Base-by-base conservation (phyloP, 371 early-diverging fungal species). In the Saksenaea vasiformis region DNA sequence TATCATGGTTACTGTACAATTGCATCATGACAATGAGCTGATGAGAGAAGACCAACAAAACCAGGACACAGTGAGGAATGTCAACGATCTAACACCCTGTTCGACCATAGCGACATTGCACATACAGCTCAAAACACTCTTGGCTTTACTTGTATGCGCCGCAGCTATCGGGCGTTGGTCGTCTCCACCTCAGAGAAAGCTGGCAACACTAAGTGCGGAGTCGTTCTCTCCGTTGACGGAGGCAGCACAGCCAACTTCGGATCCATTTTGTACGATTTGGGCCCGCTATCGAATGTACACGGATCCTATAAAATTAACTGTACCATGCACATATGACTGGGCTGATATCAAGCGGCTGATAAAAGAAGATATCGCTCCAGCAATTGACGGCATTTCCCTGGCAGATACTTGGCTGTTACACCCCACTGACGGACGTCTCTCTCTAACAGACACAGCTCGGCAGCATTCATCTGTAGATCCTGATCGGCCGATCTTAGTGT, bases 321-420 rank as follows among this genome's bases (percentile, higher is more conserved):
- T 60, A 22, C 60, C 39, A 28, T 31, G 44, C 28, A 24, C 47
- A 44, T 22, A 26, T 31, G 60, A 60, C 60, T 60, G 47, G 26
- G 39, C 39, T 47, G 60, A 60, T 14, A 35, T 60, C 44, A 60
- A 60, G 31, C 41, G 47, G 31, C 7, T 31, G 24, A 31, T 60
- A 22, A 60, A 60, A 31, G 15, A 43, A 24, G 60, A 24, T 28
- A 41, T 60, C 17, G 34, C 60, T 17, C 60, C 60, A 22, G 24
- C 44, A 5, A 35, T 60, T 7, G 51, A 60, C 35, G 10, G 26
- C 13, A 47, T 35, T n/a, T 43, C 44, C n/a, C 17, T 60, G 24
- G 44, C 27, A 31, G 60, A 60, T 13, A 60, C 47, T 13, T 43
- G 41, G 44, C 31, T 60, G 19, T 43, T 60, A 47, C 41, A 22